Percentiles rank a stretch among this genome's conserved stretches.
Evolutionary conservation across 192 early-diverging fungal genomes (phyloP).

Genomic region (Entrophospora sp.): DNA sequence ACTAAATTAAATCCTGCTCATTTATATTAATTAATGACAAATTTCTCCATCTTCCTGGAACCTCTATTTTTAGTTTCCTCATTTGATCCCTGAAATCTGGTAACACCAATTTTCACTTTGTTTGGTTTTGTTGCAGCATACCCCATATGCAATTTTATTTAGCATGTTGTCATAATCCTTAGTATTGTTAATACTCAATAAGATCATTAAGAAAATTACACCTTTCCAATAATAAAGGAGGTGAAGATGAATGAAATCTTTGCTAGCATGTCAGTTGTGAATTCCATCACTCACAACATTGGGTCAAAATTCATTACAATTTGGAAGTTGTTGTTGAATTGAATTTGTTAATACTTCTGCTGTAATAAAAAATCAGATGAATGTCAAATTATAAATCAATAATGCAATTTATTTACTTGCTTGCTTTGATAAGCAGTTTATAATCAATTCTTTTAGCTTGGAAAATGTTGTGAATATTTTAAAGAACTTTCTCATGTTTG

Average conservation of each 20-base stretch:
- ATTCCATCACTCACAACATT: not conserved
- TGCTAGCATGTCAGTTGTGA: not conserved
- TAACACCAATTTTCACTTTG: too few relatives aligned
- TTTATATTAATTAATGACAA: too few relatives aligned
- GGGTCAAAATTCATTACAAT: not conserved
- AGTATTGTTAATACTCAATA: too few relatives aligned
- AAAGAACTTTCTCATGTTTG: not conserved
- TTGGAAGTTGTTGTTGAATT: not conserved
- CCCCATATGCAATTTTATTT: too few relatives aligned
- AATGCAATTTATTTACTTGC: not conserved
- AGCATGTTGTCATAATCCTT: too few relatives aligned
- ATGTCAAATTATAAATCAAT: not conserved
- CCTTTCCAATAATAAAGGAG: not conserved
- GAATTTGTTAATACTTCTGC: not conserved
- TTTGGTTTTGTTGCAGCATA: too few relatives aligned
- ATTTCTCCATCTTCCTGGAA: too few relatives aligned
- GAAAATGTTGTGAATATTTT: not conserved
- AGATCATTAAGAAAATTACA: too few relatives aligned
- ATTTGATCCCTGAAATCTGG: too few relatives aligned
- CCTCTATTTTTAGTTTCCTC: too few relatives aligned
- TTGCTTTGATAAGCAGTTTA: not conserved
- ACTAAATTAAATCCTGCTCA: too few relatives aligned
- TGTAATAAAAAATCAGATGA: not conserved
- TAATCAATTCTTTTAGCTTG: not conserved
- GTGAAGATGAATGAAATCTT: not conserved